Base-by-base conservation (phyloP, 352 stramenopile species). In the Globisporangium viniferum region DNA sequence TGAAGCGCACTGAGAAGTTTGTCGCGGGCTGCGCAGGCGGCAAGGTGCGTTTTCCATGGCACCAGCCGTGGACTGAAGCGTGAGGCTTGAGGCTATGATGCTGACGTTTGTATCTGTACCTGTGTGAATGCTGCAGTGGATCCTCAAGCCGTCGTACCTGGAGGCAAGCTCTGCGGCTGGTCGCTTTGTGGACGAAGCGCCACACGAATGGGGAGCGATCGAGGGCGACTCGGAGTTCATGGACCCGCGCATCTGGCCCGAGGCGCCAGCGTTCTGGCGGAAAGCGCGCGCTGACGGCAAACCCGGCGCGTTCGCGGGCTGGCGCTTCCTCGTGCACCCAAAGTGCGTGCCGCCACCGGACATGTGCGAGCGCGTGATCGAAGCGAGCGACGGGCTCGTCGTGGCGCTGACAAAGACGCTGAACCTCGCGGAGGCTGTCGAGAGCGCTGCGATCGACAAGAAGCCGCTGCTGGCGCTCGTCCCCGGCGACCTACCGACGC, bases 1-100 rank as follows among this genome's bases (percentile, higher is more conserved):
- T 96, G 31, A 93, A 93, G 74, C 82, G 89, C 2, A 96, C 89
- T 4, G 89, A 96, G 67, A 96, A 96, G 68, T 93, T 96, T 63
- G 79, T 96, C 22, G 82, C 85, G 33, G 89, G 85, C 24, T 95
- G 88, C 62, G 86, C 87, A 5, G 75, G 82, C 64, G 89, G 89
- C 51, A 96, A 96, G 83, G 88, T 95, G 64, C 22, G 75, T 66
- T 7, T 7, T 31, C 9, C 48, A 3, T 24, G 5, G 18, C 22
- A 12, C 44, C 18, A 22, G 18, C 2, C 24, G 44, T 6, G 6
- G 14, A 4, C 5, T 41, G 22, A 24, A 20, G 31, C 5, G 2
- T 24, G 57, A 29, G 29, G 10, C 27, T 29, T 18, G 1, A 59
- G 35, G 14, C 70, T 5, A 33, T 5, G 2, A 24, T 10, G 33